Evolutionary conservation across 2,329 filamentous ascomycete species (phyloP), one percentile per base, ranked within the genome.

Genomic region (Colletotrichum sublineola): DNA sequence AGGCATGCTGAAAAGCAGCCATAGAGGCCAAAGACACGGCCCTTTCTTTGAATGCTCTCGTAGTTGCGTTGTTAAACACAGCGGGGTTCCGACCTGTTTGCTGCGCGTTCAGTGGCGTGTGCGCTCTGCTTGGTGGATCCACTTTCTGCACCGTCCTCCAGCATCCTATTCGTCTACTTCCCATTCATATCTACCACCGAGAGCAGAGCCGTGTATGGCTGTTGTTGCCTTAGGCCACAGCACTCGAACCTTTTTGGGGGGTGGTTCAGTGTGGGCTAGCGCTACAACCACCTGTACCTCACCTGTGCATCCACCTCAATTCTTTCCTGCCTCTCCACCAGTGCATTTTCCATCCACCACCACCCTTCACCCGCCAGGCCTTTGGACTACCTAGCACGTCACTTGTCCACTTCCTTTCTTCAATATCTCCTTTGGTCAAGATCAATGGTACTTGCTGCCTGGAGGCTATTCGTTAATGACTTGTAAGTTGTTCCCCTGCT

Each of bases 401-500:
- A 68, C 68, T 70, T 60, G 58, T 68, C 58, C 55, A 46, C 46
- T 55, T 62, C 64, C 60, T 63, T 64, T 48, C 48, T 58, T 58
- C 69, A 58, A 63, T 56, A 61, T 69, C 63, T 67, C 58, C 40
- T 61, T 63, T 62, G 68, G 62, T 61, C 42, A 56, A 60, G 46
- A 61, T 64, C 57, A 64, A 67, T 68, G 62, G 50, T 74, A 76
- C 73, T 71, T 77, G 79, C 78, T 82, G 80, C 80, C 80, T 83
- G 80, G 78, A 76, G 77, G 79, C 79, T 79, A 78, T 83, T 80
- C 77, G 80, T 85, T 84, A 80, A 86, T 87, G 84, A 85, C 82
- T 85, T 83, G 86, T 87, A 82, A 85, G 86, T 87, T 73, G 15
- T 73, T 76, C 78, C 75, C 68, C 77, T 20, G n/a, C 76, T 76